A percentile compares a stretch with the other conserved stretches of the same genome.
Conservation (phyloP, 2,329 filamentous ascomycete species). For the Colletotrichum orbiculare region DNA sequence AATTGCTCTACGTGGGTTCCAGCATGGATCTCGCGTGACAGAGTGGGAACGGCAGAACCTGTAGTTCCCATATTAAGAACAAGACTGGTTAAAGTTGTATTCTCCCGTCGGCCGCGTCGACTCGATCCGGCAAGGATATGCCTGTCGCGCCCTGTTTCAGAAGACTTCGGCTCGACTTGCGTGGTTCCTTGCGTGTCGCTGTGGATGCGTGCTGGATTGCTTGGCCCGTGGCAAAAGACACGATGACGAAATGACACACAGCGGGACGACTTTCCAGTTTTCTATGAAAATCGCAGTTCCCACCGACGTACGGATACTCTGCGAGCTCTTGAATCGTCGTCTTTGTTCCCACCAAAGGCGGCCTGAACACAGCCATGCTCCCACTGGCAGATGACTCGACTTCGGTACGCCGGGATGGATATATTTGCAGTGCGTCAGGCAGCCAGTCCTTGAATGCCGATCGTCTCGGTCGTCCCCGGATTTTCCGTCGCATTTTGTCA, state of each 20-base stretch:
- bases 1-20: constrained; percentile 27
- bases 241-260: neutral
- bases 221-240: neutral
- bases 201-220: constrained; percentile 1
- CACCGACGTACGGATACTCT: neutral
- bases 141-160: constrained; percentile 27
- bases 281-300: constrained; percentile 1
- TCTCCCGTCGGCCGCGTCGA: constrained; percentile 15
- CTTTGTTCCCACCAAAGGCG: constrained; percentile 9
- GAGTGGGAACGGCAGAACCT: neutral
- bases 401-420: neutral
- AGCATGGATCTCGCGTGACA: constrained; percentile 1
- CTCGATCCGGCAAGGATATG: constrained; percentile 7
- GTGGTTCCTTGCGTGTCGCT: constrained; percentile 1
- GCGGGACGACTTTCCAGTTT: constrained; percentile 3
- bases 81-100: constrained; percentile 25
- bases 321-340: neutral
- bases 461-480: constrained; percentile 13
- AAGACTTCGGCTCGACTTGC: neutral
- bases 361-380: constrained; percentile 4
- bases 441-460: constrained; percentile 13
- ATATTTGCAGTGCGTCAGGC: constrained; percentile 16
- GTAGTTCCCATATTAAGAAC: constrained; percentile 6
- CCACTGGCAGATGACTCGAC: constrained; percentile 15
- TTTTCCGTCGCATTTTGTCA: constrained; percentile 7